phyloP scores from a whole-genome alignment of 805 yeast genomes.

The Lipomyces mesembrius region DNA sequence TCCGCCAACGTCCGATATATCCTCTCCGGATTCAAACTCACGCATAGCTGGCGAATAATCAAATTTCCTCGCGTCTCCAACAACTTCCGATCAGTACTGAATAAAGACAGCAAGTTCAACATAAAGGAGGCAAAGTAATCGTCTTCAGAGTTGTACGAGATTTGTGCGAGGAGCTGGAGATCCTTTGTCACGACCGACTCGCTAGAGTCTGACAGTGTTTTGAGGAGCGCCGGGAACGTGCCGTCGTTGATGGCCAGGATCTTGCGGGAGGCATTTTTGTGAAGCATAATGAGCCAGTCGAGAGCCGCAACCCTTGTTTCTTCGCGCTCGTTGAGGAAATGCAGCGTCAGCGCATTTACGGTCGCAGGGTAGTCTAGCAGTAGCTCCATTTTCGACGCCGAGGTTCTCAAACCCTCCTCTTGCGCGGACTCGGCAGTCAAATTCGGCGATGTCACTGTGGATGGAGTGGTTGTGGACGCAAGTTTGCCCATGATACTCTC shows the following conservation, averaged over 20 bases:
- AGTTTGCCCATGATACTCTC: constrained; percentile 26
- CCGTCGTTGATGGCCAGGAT: constrained; percentile 56
- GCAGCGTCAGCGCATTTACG: constrained; percentile 71
- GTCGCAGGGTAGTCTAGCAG: constrained; percentile 60
- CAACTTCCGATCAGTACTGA: constrained; percentile 69
- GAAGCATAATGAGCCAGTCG: constrained; percentile 87
- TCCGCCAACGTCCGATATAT: constrained; percentile 80
- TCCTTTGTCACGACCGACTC: constrained; percentile 79
- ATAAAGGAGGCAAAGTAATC: constrained; percentile 76
- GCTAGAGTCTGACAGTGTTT: constrained; percentile 72
- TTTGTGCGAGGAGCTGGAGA: constrained; percentile 70
- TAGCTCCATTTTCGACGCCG: constrained; percentile 11
- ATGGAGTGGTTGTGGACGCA: constrained; percentile 3
- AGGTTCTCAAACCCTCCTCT: constrained; percentile 33
- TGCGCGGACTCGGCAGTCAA: constrained; percentile 39
- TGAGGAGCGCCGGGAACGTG: constrained; percentile 75
- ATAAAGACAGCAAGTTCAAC: constrained; percentile 67
- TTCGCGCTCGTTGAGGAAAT: constrained; percentile 75
- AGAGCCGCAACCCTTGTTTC: constrained; percentile 80
- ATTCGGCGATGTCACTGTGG: constrained; percentile 38
- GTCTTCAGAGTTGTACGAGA: constrained; percentile 72
- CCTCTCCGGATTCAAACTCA: constrained; percentile 77
- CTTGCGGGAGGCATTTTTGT: constrained; percentile 66
- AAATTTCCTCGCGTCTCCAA: constrained; percentile 78
- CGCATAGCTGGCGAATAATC: constrained; percentile 81